Conservation (phyloP, 352 stramenopile species). For the Phytophthora fragariaefolia region DNA sequence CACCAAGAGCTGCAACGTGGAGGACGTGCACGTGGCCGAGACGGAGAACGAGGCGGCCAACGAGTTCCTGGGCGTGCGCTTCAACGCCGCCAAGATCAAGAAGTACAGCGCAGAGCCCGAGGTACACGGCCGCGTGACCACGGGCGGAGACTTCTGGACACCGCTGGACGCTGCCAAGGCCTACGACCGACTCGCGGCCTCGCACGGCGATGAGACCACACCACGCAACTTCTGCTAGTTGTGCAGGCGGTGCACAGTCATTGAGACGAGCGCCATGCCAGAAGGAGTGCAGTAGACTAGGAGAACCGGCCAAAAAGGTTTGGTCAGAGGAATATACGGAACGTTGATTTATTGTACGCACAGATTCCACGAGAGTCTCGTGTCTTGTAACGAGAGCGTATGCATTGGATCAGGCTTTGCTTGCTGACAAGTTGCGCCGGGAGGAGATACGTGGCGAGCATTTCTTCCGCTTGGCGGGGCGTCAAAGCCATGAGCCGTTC, state of each 20-base stretch:
- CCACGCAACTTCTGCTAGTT: conserved; percentile 54
- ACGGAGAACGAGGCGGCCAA: conserved; percentile 53
- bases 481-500: too few relatives aligned
- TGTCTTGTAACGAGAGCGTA: too few relatives aligned
- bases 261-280: background rate
- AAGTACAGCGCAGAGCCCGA: conserved; percentile 70
- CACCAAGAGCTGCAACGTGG: conserved; percentile 35
- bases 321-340: background rate
- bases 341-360: conserved; percentile 9
- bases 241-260: background rate
- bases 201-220: conserved; percentile 68
- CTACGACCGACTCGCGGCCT: conserved; percentile 72
- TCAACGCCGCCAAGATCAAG: conserved; percentile 68
- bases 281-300: background rate
- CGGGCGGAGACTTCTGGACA: conserved; percentile 74
- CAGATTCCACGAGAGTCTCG: too few relatives aligned
- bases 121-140: conserved; percentile 63
- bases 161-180: conserved; percentile 68
- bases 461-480: too few relatives aligned
- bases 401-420: too few relatives aligned
- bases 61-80: conserved; percentile 71
- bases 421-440: too few relatives aligned
- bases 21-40: conserved; percentile 43
- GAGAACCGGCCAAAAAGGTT: background rate
- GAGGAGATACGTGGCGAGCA: too few relatives aligned